phyloP scores from a whole-genome alignment of 129 eudicot genomes.

The Saussurea involucrata region DNA sequence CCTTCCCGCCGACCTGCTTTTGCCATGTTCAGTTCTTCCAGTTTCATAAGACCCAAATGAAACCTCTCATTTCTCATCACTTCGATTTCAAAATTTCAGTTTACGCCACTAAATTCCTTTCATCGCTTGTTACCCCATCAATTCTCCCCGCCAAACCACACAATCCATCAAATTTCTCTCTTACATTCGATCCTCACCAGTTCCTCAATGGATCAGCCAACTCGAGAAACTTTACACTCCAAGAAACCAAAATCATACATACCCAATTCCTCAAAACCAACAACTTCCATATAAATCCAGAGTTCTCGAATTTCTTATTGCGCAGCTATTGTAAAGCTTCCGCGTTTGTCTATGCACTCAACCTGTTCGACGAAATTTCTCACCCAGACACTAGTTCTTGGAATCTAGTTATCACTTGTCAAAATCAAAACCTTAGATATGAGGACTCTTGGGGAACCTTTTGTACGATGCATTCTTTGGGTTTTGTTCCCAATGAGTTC shows the following conservation, averaged over 20 bases:
- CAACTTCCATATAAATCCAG: constrained; percentile 8
- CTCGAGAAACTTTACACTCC: constrained; percentile 25
- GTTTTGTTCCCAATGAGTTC: constrained; percentile 46
- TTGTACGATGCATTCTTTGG: constrained; percentile 49
- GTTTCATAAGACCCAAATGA: constrained; percentile 32
- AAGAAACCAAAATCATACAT: constrained; percentile 47
- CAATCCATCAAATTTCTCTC: not conserved
- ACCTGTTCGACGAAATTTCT: constrained; percentile 65
- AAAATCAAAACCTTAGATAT: constrained; percentile 42
- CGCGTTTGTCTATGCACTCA: constrained; percentile 38
- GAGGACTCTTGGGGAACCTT: constrained; percentile 62
- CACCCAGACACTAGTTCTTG: constrained; percentile 47
- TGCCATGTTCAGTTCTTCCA: constrained; percentile 9
- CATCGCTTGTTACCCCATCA: constrained; percentile 32
- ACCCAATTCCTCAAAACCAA: constrained; percentile 47
- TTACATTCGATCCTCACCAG: constrained; percentile 28
- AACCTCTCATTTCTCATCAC: constrained; percentile 23
- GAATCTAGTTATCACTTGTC: constrained; percentile 63
- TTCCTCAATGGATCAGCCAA: constrained; percentile 40
- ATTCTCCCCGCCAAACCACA: not conserved
- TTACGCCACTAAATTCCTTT: constrained; percentile 24
- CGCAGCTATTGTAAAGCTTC: constrained; percentile 35
- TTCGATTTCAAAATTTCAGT: constrained; percentile 20
- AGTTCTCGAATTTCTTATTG: constrained; percentile 41
- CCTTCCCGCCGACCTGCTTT: not conserved